Base-by-base conservation (phyloP, 306 rosid genomes). In the Prunus fruticosa region DNA sequence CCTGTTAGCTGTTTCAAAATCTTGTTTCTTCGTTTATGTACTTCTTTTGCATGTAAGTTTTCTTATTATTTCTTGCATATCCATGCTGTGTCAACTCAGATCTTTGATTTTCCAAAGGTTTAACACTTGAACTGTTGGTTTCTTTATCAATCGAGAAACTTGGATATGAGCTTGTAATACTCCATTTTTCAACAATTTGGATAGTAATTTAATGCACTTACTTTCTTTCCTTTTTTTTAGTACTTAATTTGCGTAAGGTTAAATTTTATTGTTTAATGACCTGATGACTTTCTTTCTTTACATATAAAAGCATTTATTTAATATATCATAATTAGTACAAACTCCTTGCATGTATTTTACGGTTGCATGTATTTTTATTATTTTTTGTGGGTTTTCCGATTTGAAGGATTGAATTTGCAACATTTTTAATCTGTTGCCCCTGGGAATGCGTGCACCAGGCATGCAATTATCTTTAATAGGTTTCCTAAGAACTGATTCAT, bases 11-110 rank as follows among this genome's bases (percentile, higher is more conserved):
- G 67, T 69, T 32, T 69, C 61, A 76, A 25, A 22, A 60, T 56
- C 61, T 82, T n/a, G 5, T 74, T 79, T 25, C 22, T 81, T 79
- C 56, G 18, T 79, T 9, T 38, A 14, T 73, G 41, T 27, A 19
- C 74, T 58, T 87, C 18, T 28, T 76, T 67, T 73, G 22, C 79
- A 50, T 49, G 38, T 22, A 32, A 18, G 19, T 8, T 18, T 20
- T 60, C 8, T 5, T 32, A 43, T 63, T 51, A 18, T 62, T 62
- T 74, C 47, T 47, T 64, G 5, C 75, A 14, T 38, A 12, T 12
- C 58, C 25, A 2, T 12, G 49, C 63, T 6, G 23, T 49, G 32
- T 75, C 6, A 38, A 61, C 57, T 61, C 12, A 43, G 32, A 15
- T 43, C 13, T 25, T 34, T 58, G 6, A 14, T 16, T 23, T 72